Percentiles rank a stretch among this genome's conserved stretches.
Conservation (phyloP, 169 alveolate species). For the Plasmodium billcollinsi region DNA sequence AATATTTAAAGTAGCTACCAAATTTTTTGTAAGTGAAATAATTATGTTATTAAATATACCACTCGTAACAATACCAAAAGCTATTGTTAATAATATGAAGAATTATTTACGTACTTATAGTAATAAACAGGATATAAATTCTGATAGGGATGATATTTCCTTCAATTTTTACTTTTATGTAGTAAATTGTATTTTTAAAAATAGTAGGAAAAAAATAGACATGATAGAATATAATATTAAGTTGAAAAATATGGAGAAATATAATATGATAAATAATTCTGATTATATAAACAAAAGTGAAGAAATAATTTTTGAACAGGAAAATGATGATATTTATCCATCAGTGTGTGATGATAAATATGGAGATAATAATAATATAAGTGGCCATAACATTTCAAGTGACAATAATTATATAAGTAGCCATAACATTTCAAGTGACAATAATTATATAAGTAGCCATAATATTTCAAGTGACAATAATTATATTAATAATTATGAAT, state of each 20-base stretch:
- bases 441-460: neutral
- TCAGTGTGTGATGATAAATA: neutral
- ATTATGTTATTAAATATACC: slow-evolving; percentile 41
- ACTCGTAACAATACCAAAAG: slow-evolving; percentile 30
- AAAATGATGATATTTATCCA: slow-evolving; percentile 1
- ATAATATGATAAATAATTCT: neutral
- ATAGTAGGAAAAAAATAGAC: slow-evolving; percentile 22
- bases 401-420: neutral
- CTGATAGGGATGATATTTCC: neutral
- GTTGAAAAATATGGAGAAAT: neutral
- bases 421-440: too few species aligned
- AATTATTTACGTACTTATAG: slow-evolving; percentile 14
- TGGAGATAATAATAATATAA: neutral
- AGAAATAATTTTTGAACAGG: neutral
- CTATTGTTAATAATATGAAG: slow-evolving; percentile 12
- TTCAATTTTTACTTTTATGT: slow-evolving; percentile 40
- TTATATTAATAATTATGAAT: neutral
- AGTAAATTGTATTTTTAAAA: slow-evolving; percentile 32
- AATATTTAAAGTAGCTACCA: slow-evolving; percentile 32
- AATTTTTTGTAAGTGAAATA: slow-evolving; percentile 53
- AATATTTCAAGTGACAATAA: neutral
- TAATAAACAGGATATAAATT: slow-evolving; percentile 1
- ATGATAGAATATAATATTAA: slow-evolving; percentile 5
- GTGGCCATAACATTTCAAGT: too few species aligned
- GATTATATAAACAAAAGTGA: neutral